Evolutionary conservation across 2,329 filamentous ascomycete species (phyloP), one percentile per base, ranked within the genome.

Genomic region (Phaeoacremonium minimum): DNA sequence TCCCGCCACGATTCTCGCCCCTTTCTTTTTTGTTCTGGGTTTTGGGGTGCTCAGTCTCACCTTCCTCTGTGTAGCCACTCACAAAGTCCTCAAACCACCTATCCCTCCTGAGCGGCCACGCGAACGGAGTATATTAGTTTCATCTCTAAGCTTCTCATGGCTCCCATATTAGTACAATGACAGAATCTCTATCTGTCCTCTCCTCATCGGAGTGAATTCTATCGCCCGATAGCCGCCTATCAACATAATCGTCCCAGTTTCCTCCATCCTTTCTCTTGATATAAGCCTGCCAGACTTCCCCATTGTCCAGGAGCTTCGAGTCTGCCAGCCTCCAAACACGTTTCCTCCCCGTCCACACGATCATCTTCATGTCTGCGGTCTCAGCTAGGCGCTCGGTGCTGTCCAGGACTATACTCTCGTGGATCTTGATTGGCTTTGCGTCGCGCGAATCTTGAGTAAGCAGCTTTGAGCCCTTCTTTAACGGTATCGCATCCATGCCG

Each of bases 281-380:
- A 30, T 72, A 73, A 0, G 64, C 66, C 53, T 72, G 68, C 66
- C 66, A 66, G 3, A 71, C 61, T 29, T 58, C 54, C 7, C 66
- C 64, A 14, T 56, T 46, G 2, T 52, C 44, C 4, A 53, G 55
- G 2, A 53, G 44, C 4, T 50, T 51, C 9, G 64, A 56, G 44
- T 72, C 66, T 29, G 68, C 38, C 37, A 72, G 46, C 19, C 41
- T 45, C 66, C 66, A 73, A 4, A 62, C 59, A 17, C 58, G 58
- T 16, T 56, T 56, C 2, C 48, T 42, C 8, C 60, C 64, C 5
- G 47, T 55, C 58, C 60, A 63, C 15, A 53, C 52, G 9, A 67
- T 38, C 15, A 57, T 47, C 36, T 53, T 58, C 15, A 53, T 46
- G 15, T 57, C 52, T 14, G 42, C 39, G 7, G 40, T 43, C n/a